phyloP scores from a whole-genome alignment of 2,329 filamentous ascomycete genomes.

The Anthostomella pinea region DNA sequence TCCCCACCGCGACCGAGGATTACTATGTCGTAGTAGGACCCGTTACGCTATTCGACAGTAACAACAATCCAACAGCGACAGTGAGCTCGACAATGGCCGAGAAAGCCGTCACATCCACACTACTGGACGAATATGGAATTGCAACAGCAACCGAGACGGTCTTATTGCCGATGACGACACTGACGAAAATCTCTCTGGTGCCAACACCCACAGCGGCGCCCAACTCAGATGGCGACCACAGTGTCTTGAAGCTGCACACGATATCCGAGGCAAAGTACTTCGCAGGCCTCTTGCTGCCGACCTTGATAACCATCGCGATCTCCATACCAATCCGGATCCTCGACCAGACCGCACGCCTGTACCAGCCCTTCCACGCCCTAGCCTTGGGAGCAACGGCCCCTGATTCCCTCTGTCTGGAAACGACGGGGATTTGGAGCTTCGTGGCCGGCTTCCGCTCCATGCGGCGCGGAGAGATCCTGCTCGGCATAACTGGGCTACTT shows the following conservation, averaged over 20 bases:
- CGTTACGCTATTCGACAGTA: conserved; percentile 13
- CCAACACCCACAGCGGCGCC: conserved; percentile 15
- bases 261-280: conserved; percentile 34
- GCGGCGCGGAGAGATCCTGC: conserved; percentile 34
- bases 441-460: conserved; percentile 34
- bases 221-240: conserved; percentile 4
- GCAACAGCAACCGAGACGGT: conserved; percentile 18
- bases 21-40: conserved; percentile 15
- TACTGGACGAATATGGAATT: conserved; percentile 14
- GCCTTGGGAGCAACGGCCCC: conserved; percentile 37
- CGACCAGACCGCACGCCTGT: conserved; percentile 35
- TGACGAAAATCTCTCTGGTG: conserved; percentile 7
- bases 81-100: conserved; percentile 12
- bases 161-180: conserved; percentile 18
- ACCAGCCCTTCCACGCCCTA: conserved; percentile 43
- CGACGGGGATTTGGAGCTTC: conserved; percentile 36
- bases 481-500: conserved; percentile 36
- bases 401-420: conserved; percentile 42
- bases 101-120: conserved; percentile 10
- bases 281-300: conserved; percentile 35
- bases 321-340: conserved; percentile 37
- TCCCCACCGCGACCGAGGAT: conserved; percentile 18
- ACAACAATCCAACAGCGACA: conserved; percentile 20
- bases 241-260: conserved; percentile 12
- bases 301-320: conserved; percentile 33